phyloP scores from a whole-genome alignment of 441 rosid genomes.

The Aquilaria agallochum region DNA sequence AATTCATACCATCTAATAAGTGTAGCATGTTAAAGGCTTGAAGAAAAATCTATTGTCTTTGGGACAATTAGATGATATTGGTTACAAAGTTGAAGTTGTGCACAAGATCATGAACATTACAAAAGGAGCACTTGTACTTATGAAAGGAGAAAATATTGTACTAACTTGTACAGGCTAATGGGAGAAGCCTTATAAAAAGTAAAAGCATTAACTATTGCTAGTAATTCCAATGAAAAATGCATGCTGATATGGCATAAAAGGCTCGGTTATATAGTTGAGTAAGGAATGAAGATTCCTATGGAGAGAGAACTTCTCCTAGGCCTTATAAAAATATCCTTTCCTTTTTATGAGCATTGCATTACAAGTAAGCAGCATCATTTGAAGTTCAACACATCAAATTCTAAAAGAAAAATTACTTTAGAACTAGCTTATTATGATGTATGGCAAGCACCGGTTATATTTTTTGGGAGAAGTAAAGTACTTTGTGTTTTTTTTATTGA shows the following conservation, averaged over 20 bases:
- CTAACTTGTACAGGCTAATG: background rate
- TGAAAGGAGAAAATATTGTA: background rate
- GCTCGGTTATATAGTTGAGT: background rate
- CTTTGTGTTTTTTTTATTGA: background rate
- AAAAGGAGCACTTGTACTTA: too few species aligned
- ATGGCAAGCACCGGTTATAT: background rate
- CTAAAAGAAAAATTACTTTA: background rate
- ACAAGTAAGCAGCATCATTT: background rate
- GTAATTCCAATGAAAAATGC: background rate
- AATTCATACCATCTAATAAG: background rate
- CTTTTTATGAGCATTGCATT: conserved; percentile 7
- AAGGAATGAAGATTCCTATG: background rate
- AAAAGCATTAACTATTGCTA: background rate
- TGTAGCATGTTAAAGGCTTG: background rate
- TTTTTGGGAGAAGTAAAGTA: background rate
- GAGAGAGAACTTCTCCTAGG: background rate
- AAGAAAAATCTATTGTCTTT: too few species aligned
- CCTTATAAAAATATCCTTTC: background rate
- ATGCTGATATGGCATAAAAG: background rate
- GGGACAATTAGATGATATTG: background rate
- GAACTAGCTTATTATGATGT: conserved; percentile 4
- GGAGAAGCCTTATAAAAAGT: background rate
- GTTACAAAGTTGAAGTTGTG: background rate
- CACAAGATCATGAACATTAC: too few species aligned
- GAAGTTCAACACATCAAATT: conserved; percentile 6